A percentile compares a stretch with the other conserved stretches of the same genome.
These are phyloP conservation scores for Neofusicoccum parvum DNA, from an alignment of 2,329 filamentous ascomycete species.

Conservation along the genomic window DNA sequence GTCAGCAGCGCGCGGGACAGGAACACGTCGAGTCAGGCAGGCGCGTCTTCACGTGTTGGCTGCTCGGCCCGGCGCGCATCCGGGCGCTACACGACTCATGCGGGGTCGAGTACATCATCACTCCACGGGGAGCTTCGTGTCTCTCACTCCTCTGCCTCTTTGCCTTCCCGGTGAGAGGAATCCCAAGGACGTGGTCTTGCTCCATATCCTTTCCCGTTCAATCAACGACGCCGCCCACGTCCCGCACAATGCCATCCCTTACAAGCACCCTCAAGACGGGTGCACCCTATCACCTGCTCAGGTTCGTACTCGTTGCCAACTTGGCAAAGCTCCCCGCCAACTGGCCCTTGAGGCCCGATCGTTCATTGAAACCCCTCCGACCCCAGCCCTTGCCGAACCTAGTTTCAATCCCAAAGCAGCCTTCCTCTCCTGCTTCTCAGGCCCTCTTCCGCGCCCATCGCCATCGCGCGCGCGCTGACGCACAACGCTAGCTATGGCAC, in stretches of 20 bases:
- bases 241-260: conserved; percentile 47
- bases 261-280: conserved; percentile 57
- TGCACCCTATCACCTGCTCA: conserved; percentile 75
- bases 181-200: not conserved
- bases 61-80: not conserved
- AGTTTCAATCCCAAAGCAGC: conserved; percentile 23
- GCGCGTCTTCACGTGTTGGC: not conserved
- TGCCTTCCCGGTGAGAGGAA: not conserved
- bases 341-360: not conserved
- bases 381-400: conserved; percentile 22
- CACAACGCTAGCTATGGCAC: conserved; percentile 71
- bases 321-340: not conserved
- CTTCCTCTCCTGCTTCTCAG: conserved; percentile 22
- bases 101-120: conserved; percentile 16
- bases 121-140: not conserved
- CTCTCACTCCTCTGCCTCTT: not conserved
- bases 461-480: conserved; percentile 5
- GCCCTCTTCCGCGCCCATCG: not conserved
- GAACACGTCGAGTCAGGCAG: conserved; percentile 1
- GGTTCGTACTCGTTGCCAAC: conserved; percentile 51
- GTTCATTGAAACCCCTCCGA: not conserved
- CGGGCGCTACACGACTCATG: conserved; percentile 5
- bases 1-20: not conserved
- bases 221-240: not conserved
- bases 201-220: not conserved